phyloP scores from a whole-genome alignment of 345 rosid species.

The Murraya paniculata region DNA sequence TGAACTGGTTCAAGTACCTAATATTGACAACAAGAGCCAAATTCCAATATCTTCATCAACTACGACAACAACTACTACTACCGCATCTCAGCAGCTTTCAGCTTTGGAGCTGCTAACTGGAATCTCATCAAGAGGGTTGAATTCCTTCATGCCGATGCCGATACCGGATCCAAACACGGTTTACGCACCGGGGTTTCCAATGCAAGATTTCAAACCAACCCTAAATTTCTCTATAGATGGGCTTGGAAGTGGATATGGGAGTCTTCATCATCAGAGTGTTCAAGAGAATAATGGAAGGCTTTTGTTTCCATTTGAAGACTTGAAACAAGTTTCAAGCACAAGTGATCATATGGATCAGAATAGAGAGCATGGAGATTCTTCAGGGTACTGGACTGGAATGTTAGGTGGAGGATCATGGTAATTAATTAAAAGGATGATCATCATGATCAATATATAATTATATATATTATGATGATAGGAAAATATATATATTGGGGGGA shows the following conservation, averaged over 20 bases:
- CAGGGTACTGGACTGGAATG: constrained; percentile 94
- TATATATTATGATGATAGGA: not conserved
- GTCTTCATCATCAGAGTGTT: constrained; percentile 42
- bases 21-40: constrained; percentile 35
- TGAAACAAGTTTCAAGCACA: constrained; percentile 69
- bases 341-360: constrained; percentile 38
- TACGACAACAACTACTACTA: constrained; percentile 29
- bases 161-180: constrained; percentile 53
- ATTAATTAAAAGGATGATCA: constrained; percentile 16
- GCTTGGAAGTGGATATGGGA: constrained; percentile 53
- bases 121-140: constrained; percentile 50
- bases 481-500: constrained; percentile 21
- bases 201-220: constrained; percentile 79
- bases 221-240: constrained; percentile 82
- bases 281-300: constrained; percentile 57
- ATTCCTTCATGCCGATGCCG: constrained; percentile 68
- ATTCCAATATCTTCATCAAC: constrained; percentile 30
- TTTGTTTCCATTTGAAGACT: constrained; percentile 89
- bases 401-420: constrained; percentile 97
- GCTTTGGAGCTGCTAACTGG: constrained; percentile 81
- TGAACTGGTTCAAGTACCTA: constrained; percentile 54
- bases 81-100: constrained; percentile 37
- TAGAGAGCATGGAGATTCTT: constrained; percentile 50
- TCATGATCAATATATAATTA: no score
- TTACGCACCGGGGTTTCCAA: constrained; percentile 53